phyloP scores from a whole-genome alignment of 2,329 filamentous ascomycete species.

The Phyllosticta ampelicida region DNA sequence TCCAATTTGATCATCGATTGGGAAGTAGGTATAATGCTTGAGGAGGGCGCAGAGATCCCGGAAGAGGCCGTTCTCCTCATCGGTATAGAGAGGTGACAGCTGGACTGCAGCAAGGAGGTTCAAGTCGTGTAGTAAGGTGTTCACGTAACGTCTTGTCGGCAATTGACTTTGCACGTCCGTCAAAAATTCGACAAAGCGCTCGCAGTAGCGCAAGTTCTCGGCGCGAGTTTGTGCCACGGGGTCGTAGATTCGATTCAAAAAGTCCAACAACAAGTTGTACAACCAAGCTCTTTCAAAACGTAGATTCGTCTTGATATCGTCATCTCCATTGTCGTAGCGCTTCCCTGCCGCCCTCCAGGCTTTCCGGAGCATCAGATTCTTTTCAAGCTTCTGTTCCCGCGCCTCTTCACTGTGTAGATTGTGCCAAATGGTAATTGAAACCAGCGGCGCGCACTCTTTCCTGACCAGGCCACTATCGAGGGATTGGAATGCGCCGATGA shows the following conservation, averaged over 20 bases:
- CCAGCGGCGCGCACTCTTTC: constrained; percentile 91
- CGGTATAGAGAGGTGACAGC: constrained; percentile 66
- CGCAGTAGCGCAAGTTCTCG: constrained; percentile 68
- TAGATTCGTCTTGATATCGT: constrained; percentile 63
- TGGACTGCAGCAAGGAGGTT: constrained; percentile 69
- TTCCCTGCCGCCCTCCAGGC: constrained; percentile 83
- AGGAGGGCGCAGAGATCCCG: constrained; percentile 74
- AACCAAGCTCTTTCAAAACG: constrained; percentile 93
- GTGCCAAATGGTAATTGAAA: constrained; percentile 93
- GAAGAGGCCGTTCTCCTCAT: constrained; percentile 63
- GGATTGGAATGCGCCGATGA: constrained; percentile 88
- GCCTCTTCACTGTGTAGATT: constrained; percentile 70
- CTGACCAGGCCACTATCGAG: constrained; percentile 79
- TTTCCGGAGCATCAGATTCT: constrained; percentile 66
- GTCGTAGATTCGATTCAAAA: constrained; percentile 61
- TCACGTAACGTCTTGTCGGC: constrained; percentile 87
- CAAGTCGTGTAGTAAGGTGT: constrained; percentile 74
- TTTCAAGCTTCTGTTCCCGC: constrained; percentile 62
- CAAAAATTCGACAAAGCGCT: constrained; percentile 85
- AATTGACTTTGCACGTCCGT: constrained; percentile 87
- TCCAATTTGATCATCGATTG: constrained; percentile 84
- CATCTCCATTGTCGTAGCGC: constrained; percentile 78
- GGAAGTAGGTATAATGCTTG: constrained; percentile 76
- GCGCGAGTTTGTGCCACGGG: constrained; percentile 6
- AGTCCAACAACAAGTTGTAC: constrained; percentile 74